Percentiles rank a stretch among this genome's conserved stretches.
Evolutionary conservation across 306 rosid genomes (phyloP).

Genomic region (Delonix regia): DNA sequence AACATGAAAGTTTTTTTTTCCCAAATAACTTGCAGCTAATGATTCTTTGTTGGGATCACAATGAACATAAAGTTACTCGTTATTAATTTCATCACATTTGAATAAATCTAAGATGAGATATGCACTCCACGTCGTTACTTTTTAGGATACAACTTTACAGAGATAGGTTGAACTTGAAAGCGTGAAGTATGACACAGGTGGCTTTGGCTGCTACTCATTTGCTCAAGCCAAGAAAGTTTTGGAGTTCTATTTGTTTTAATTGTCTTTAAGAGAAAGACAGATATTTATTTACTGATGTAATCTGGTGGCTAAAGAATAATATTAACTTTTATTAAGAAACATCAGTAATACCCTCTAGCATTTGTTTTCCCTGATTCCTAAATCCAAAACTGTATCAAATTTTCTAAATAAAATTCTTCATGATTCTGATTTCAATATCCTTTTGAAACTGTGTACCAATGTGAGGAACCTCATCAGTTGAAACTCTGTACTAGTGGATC

Average conservation of each 20-base stretch:
- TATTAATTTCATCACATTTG: background rate
- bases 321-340: background rate
- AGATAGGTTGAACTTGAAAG: background rate
- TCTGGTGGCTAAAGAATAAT: background rate
- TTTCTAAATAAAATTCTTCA: conserved; percentile 4
- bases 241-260: background rate
- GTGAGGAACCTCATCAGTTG: conserved; percentile 15
- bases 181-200: background rate
- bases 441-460: background rate
- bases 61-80: background rate
- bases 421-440: background rate
- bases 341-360: background rate
- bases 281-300: background rate
- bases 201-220: conserved; percentile 14
- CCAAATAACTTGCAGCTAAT: conserved; percentile 10
- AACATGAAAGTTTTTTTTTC: background rate
- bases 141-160: conserved; percentile 7
- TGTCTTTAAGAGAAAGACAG: conserved; percentile 4
- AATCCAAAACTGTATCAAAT: conserved; percentile 1
- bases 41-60: conserved; percentile 12
- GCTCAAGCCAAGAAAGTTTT: conserved; percentile 10
- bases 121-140: background rate
- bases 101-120: conserved; percentile 17
- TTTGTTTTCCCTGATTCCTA: background rate
- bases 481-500: conserved; percentile 6